These are phyloP conservation scores for Sporothrix pseudoabietina DNA, from an alignment of 2,329 filamentous ascomycete genomes.

Conservation along the genomic window DNA sequence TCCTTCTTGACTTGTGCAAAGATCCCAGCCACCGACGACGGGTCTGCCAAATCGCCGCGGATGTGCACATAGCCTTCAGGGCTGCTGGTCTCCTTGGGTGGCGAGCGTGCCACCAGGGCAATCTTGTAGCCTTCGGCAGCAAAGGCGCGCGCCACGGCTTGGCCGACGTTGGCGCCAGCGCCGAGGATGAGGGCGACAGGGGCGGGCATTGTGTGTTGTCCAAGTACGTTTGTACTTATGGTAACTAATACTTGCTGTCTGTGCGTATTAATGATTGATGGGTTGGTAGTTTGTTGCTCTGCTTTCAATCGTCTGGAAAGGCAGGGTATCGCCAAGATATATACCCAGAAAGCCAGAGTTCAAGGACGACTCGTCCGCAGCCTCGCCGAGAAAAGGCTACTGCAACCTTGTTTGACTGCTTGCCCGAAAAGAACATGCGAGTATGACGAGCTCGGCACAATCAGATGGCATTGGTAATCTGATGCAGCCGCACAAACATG, in stretches of 20 bases:
- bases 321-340: background rate
- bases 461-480: no score
- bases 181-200: conserved; percentile 47
- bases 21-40: conserved; percentile 40
- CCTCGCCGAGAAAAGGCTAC: background rate
- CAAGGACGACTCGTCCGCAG: conserved; percentile 1
- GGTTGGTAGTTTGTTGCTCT: background rate
- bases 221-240: background rate
- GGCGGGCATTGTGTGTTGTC: background rate
- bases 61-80: conserved; percentile 40
- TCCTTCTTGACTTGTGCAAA: conserved; percentile 46
- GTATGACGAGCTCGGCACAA: no score
- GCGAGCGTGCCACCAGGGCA: conserved; percentile 44
- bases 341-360: background rate
- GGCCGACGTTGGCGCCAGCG: conserved; percentile 47
- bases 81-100: conserved; percentile 39
- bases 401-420: background rate
- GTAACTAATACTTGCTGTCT: background rate
- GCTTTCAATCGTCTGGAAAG: background rate
- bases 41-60: conserved; percentile 43
- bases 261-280: background rate
- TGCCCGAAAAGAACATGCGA: no score
- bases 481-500: background rate
- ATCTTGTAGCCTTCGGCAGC: conserved; percentile 48
- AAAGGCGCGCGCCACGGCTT: conserved; percentile 44